Evolutionary conservation across 371 early-diverging fungal species (phyloP), one percentile per base, ranked within the genome.

Genomic region (Lichtheimia corymbifera): DNA sequence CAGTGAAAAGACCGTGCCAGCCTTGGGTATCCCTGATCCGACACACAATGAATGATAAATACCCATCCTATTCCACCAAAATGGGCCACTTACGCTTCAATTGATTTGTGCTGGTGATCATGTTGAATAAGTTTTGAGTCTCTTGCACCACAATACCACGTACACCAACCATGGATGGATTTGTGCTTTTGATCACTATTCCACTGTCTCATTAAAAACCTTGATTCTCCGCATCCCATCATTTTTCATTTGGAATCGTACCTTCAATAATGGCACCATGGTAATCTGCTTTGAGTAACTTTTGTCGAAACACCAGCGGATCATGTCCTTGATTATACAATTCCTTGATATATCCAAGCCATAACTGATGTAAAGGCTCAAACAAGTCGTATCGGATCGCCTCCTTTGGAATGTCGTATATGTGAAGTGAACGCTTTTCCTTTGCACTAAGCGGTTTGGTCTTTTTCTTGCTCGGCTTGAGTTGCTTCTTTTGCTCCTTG

Each of bases 131-230:
- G 62, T 92, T 91, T 53, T 93, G 88, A 1, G 96, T 95, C 63
- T 97, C 97, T 66, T 93, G 92, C 11, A 95, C 80, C 6, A 93
- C 76, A 53, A 96, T 95, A 1, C 97, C 97, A 11, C 82, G 70
- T 0, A 83, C 61, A 3, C 95, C 94, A 17, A 97, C 79, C 61
- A 85, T 86, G 3, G 80, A 79, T 3, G 94, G 93, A 58, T 92
- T 91, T 59, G 85, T 92, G n/a, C 96, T 89, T 53, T 87, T 77
- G 30, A 80, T 70, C 9, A 96, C 97, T 74, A 28, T 58, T 18
- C n/a, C 17, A 15, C 4, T 15, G 25, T 4, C 35, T 44, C 27
- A 71, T 12, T 40, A 35, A 11, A 30, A 28, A 4, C 28, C 28
- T 28, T 28, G 35, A 9, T 35, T 11, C 11, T 11, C 35, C 35